phyloP scores from a whole-genome alignment of 441 rosid species.

The Populus hybrid region DNA sequence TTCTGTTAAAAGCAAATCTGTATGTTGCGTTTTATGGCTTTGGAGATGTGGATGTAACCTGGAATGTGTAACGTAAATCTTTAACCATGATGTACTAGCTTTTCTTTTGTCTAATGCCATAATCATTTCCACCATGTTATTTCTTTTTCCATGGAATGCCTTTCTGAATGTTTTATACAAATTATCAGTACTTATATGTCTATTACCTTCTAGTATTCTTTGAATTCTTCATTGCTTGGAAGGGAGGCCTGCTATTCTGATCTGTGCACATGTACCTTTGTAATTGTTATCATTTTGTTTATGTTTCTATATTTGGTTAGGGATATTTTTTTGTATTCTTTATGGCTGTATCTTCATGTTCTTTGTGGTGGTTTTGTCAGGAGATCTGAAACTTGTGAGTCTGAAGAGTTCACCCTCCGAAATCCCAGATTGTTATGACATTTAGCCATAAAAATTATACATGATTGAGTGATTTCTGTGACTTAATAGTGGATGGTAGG shows the following conservation, averaged over 20 bases:
- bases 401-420: conserved; percentile 5
- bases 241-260: neutral
- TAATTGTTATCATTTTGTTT: neutral
- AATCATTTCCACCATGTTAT: neutral
- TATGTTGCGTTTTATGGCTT: conserved; percentile 11
- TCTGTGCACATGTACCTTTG: neutral
- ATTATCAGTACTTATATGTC: neutral
- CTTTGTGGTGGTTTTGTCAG: neutral
- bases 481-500: neutral
- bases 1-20: conserved; percentile 17
- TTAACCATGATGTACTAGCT: conserved; percentile 12
- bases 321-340: neutral
- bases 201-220: neutral
- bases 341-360: neutral
- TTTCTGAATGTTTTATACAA: neutral
- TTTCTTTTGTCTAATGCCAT: conserved; percentile 18
- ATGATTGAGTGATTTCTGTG: neutral
- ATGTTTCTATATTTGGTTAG: neutral
- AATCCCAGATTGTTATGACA: neutral
- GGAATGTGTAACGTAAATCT: conserved; percentile 21
- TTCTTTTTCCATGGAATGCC: neutral
- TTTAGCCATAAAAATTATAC: neutral
- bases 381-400: conserved; percentile 6
- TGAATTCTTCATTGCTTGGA: neutral
- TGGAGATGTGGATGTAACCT: conserved; percentile 15